Evolutionary conservation across 202 grass and related monocot species (phyloP).

Genomic region (Cymbopogon flexuosus): DNA sequence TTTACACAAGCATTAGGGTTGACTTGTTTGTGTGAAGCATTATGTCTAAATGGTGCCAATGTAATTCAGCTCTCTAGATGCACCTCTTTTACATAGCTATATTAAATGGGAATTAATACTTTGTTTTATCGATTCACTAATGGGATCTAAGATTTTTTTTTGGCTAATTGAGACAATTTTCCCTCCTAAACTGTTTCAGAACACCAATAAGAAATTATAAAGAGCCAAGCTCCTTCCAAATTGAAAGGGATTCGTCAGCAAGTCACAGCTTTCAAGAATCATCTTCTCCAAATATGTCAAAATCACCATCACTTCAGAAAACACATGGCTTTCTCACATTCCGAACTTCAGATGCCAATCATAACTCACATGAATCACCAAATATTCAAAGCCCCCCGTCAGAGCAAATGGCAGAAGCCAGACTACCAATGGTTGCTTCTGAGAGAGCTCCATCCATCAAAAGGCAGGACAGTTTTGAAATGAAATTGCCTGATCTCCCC

Average conservation of each 20-base stretch:
- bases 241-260: constrained; percentile 65
- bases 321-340: constrained; percentile 63
- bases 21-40: constrained; percentile 25
- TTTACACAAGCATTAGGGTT: not conserved
- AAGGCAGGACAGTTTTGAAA: constrained; percentile 89
- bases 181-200: constrained; percentile 50
- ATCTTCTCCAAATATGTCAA: constrained; percentile 85
- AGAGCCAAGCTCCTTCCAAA: constrained; percentile 57
- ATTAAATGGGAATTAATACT: constrained; percentile 3
- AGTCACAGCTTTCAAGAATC: constrained; percentile 73
- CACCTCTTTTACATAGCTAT: not conserved
- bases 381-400: constrained; percentile 77
- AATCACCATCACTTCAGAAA: constrained; percentile 86
- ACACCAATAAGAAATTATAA: constrained; percentile 80
- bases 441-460: constrained; percentile 70
- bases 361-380: constrained; percentile 76
- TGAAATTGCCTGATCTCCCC: constrained; percentile 83
- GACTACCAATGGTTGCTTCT: constrained; percentile 48
- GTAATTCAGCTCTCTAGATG: constrained; percentile 13
- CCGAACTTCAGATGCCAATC: constrained; percentile 63
- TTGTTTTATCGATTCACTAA: not conserved
- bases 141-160: not conserved
- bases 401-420: constrained; percentile 59
- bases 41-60: constrained; percentile 18
- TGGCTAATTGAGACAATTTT: constrained; percentile 16